Base-by-base conservation (phyloP, 108 stramenopile genomes). In the Nannochloropsis salina region DNA sequence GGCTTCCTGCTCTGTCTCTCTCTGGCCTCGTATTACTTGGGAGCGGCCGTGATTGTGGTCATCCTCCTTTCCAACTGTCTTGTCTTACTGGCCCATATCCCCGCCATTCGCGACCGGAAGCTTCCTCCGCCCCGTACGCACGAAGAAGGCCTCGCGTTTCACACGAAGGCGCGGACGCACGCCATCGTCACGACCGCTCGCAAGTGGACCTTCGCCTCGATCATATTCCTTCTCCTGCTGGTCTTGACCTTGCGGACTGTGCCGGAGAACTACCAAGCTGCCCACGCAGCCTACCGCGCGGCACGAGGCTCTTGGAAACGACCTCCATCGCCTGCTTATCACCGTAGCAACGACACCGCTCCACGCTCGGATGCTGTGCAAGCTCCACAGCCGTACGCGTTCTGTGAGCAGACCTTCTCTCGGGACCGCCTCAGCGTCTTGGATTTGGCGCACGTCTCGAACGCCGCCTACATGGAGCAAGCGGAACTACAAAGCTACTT, bases 1-100 rank as follows among this genome's bases (percentile, higher is more conserved):
- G 61, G 61, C 1, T 74, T 74, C 61, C n/a, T 74, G 61, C 61
- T 74, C 61, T 74, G 61, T n/a, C 61, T 74, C 61, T 74, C 61
- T 1, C 61, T 74, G n/a, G 61, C 61, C 15, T 74, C 61, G 3
- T 74, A 74, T 74, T 74, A 74, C 6, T n/a, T 74, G 61, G 61
- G 61, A 15, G 8, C n/a, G 8, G 8, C 61, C 4, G 61, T 74
- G n/a, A 74, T 74, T 74, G 6, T 74, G 15, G 61, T 74, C 20
- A 74, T 74, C n/a, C 4, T 74, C 61, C 8, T 74, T 4, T 74
- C 61, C 61, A 74, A 74, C 6, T 15, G 6, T 2, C 61, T 74
- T 15, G 61, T 74, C 61, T n/a, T 74, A 8, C 61, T 74, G 20
- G 61, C 61, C 15, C 61, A 74, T n/a, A n/a, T 74, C 61, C 61